phyloP scores from a whole-genome alignment of 306 rosid genomes.

The Quercus wislizeni region DNA sequence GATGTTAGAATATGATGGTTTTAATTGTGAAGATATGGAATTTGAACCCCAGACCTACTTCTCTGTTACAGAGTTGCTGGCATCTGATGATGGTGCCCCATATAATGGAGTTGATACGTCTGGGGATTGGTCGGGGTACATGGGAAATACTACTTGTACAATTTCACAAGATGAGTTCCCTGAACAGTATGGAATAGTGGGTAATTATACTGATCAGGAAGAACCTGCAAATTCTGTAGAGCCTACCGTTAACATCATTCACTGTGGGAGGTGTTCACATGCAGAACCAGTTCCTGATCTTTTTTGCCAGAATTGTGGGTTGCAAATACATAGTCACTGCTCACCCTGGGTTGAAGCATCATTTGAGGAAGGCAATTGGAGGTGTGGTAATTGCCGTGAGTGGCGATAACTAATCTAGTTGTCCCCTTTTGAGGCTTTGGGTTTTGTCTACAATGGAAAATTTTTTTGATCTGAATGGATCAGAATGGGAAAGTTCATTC shows the following conservation, averaged over 20 bases:
- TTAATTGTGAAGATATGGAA: slow-evolving; percentile 49
- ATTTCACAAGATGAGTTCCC: slow-evolving; percentile 20
- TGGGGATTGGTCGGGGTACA: slow-evolving; percentile 42
- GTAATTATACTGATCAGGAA: slow-evolving; percentile 14
- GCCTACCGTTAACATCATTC: slow-evolving; percentile 12
- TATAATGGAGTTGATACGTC: slow-evolving; percentile 48
- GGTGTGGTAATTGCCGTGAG: slow-evolving; percentile 74
- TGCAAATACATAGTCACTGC: slow-evolving; percentile 63
- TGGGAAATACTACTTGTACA: slow-evolving; percentile 26
- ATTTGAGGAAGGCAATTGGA: slow-evolving; percentile 47
- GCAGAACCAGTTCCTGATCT: slow-evolving; percentile 72
- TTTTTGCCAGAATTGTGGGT: slow-evolving; percentile 67
- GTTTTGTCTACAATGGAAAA: not conserved
- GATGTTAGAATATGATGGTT: slow-evolving; percentile 41
- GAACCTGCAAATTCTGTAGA: slow-evolving; percentile 29
- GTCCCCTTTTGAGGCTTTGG: slow-evolving; percentile 1
- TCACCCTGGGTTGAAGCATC: slow-evolving; percentile 61
- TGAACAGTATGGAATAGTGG: slow-evolving; percentile 30
- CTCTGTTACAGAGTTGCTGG: slow-evolving; percentile 68
- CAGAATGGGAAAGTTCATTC: slow-evolving; percentile 10
- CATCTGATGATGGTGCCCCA: slow-evolving; percentile 43
- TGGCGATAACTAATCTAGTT: slow-evolving; percentile 46
- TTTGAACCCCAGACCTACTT: slow-evolving; percentile 81
- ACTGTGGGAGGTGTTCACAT: slow-evolving; percentile 50
- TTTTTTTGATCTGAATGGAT: slow-evolving; percentile 4